These are phyloP conservation scores for Cladophialophora psammophila DNA, from an alignment of 2,329 filamentous ascomycete species.

Conservation along the genomic window DNA sequence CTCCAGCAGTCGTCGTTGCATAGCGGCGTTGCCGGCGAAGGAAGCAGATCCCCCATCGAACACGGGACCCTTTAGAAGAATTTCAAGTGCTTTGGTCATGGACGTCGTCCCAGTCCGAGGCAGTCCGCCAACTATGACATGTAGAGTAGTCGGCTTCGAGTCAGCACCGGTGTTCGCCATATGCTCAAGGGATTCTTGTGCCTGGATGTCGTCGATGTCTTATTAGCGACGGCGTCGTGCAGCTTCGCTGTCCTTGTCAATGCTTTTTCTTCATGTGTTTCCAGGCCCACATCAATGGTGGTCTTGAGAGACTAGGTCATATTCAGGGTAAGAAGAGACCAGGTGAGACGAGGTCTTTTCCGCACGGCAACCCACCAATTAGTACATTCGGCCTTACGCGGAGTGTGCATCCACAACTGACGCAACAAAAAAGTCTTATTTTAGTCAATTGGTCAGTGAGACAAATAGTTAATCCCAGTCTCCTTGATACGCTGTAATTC, in stretches of 20 bases:
- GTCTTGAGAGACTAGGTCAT: neutral
- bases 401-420: neutral
- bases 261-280: neutral
- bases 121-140: constrained; percentile 16
- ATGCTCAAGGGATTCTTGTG: neutral
- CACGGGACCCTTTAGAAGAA: constrained; percentile 10
- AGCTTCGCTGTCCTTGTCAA: neutral
- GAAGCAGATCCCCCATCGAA: constrained; percentile 15
- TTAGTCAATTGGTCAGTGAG: neutral
- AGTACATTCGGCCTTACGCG: neutral
- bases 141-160: neutral
- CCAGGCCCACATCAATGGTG: neutral
- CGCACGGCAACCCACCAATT: neutral
- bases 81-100: constrained; percentile 19
- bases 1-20: constrained; percentile 17
- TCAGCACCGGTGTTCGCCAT: neutral
- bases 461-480: neutral
- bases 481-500: neutral
- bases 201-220: neutral
- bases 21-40: neutral
- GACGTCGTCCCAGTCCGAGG: constrained; percentile 19
- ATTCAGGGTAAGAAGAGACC: neutral
- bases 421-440: neutral
- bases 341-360: neutral
- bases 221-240: neutral